Percentiles rank a stretch among this genome's conserved stretches.
phyloP scores from a whole-genome alignment of 192 early-diverging fungal genomes.

The Entomortierella beljakovae region DNA sequence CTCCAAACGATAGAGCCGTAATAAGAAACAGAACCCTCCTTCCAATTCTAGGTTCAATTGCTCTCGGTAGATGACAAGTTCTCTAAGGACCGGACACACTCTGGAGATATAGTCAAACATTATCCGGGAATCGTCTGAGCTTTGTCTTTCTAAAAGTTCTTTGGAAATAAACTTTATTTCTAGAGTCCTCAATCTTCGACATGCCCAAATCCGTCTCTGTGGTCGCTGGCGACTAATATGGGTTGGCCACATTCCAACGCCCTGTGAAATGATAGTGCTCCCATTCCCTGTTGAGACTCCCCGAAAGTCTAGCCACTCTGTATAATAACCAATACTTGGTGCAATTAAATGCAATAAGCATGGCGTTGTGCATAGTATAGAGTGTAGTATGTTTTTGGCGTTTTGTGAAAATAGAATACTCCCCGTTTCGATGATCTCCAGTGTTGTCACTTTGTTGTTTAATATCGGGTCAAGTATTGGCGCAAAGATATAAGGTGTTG shows the following conservation, averaged over 20 bases:
- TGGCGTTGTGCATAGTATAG: not conserved
- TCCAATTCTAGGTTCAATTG: not conserved
- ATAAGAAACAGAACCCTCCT: not conserved
- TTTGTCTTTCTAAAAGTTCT: not conserved
- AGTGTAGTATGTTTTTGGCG: not conserved
- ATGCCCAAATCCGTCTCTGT: not conserved
- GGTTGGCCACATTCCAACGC: not conserved
- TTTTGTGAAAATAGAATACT: not conserved
- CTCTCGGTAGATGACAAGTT: not conserved
- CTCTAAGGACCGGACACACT: not conserved
- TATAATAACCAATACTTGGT: not conserved
- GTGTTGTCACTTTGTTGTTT: not conserved
- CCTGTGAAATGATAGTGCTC: not conserved
- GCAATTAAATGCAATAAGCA: not conserved
- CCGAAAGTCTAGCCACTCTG: not conserved
- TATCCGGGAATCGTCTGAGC: not conserved
- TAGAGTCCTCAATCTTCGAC: not conserved
- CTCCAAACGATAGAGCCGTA: not conserved
- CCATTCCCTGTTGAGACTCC: not conserved
- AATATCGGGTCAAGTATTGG: not conserved
- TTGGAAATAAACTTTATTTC: not conserved
- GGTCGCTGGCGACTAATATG: not conserved
- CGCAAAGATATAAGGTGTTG: not conserved
- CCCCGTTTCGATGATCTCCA: not conserved
- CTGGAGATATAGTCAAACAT: not conserved